These are phyloP conservation scores for Corrigiola litoralis DNA, from an alignment of 179 eudicot species.

Conservation along the genomic window DNA sequence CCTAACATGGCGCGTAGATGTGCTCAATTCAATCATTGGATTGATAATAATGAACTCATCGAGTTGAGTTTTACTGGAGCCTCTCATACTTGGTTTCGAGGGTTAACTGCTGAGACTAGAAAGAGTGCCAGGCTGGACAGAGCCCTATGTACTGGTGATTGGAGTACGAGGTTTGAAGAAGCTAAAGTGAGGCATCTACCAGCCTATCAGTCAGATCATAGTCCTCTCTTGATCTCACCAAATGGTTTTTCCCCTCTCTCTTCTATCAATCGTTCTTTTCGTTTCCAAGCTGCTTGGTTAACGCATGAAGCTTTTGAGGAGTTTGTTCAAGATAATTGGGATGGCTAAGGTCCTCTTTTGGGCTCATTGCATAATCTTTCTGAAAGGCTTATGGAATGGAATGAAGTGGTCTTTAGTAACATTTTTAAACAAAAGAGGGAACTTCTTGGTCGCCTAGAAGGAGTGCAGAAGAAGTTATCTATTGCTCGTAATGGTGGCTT, in stretches of 20 bases:
- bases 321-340: neutral
- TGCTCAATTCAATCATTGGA: neutral
- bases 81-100: neutral
- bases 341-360: no score
- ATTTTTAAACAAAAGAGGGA: neutral
- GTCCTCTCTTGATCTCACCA: neutral
- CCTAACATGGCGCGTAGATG: no score
- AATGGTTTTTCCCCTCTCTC: neutral
- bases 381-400: neutral
- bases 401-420: neutral
- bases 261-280: neutral
- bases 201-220: neutral
- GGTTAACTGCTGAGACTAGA: neutral
- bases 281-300: neutral
- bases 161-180: neutral
- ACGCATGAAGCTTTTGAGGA: neutral
- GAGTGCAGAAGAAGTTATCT: neutral
- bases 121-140: neutral
- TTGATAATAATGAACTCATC: neutral
- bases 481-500: no score
- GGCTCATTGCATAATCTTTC: neutral
- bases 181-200: neutral
- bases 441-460: neutral
- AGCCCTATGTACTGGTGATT: no score
- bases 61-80: neutral